Percentiles rank a stretch among this genome's conserved stretches.
phyloP scores from a whole-genome alignment of 139 green algal species.

The Asterochloris erici region DNA sequence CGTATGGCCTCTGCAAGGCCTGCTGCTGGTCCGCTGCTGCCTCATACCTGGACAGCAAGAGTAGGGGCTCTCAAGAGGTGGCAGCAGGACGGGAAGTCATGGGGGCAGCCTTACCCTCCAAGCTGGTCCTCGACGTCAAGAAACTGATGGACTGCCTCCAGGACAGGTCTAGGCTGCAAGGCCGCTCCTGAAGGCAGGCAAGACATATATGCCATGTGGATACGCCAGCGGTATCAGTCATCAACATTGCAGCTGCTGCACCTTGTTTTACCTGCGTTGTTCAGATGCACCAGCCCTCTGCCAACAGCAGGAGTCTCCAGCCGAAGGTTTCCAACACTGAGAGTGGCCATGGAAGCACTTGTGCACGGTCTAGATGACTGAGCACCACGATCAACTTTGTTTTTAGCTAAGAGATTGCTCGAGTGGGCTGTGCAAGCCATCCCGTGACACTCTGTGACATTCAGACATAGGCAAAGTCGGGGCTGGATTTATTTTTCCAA shows the following conservation, averaged over 20 bases:
- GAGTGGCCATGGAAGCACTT: too few species aligned
- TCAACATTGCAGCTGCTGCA: too few species aligned
- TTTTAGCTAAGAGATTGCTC: too few species aligned
- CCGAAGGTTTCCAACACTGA: neutral
- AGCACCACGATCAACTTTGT: too few species aligned
- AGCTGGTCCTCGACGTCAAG: neutral
- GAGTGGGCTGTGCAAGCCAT: too few species aligned
- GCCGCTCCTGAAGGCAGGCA: neutral
- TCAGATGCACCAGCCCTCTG: slow-evolving; percentile 1
- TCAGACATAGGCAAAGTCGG: too few species aligned
- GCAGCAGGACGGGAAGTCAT: neutral
- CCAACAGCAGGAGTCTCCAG: neutral
- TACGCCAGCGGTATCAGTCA: too few species aligned
- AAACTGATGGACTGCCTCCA: neutral
- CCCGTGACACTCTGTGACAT: too few species aligned
- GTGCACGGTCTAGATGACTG: too few species aligned
- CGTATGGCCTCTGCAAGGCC: slow-evolving; percentile 43
- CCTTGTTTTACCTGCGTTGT: neutral
- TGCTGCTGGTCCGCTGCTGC: slow-evolving; percentile 6
- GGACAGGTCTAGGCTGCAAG: neutral
- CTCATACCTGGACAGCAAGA: slow-evolving; percentile 47
- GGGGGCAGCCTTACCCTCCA: neutral
- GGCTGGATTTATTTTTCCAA: too few species aligned
- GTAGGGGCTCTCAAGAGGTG: too few species aligned
- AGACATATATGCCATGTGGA: too few species aligned